Evolutionary conservation across 129 eudicot genomes (phyloP).

Genomic region (Flaveria linearis): DNA sequence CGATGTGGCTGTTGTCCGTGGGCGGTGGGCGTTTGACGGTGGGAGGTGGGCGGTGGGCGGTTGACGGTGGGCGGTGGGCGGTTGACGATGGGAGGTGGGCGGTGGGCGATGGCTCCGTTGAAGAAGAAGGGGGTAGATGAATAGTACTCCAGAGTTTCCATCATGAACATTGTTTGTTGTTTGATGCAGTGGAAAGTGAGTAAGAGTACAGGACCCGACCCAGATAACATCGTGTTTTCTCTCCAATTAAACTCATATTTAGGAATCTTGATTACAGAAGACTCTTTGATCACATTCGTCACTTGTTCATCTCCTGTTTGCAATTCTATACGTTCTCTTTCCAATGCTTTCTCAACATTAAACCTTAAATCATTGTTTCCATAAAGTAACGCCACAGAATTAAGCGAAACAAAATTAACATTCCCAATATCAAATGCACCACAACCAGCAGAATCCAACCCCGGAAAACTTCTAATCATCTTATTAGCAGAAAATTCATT

Average conservation of each 20-base stretch:
- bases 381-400: constrained; percentile 52
- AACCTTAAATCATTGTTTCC: constrained; percentile 49
- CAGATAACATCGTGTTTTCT: constrained; percentile 48
- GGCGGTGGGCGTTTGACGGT: no score
- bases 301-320: constrained; percentile 28
- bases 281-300: constrained; percentile 12
- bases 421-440: constrained; percentile 50
- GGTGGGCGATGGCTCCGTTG: no score
- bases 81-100: no score
- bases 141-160: constrained; percentile 13
- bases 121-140: no score
- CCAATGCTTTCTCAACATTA: constrained; percentile 52
- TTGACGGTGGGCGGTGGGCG: no score
- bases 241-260: constrained; percentile 45
- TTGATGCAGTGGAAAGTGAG: constrained; percentile 60
- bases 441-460: constrained; percentile 53
- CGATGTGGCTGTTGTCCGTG: no score
- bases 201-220: constrained; percentile 59
- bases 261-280: constrained; percentile 33
- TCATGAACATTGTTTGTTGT: constrained; percentile 26
- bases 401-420: constrained; percentile 52
- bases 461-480: constrained; percentile 51
- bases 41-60: no score
- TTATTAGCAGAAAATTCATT: constrained; percentile 37
- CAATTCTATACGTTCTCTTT: constrained; percentile 44